Conservation (phyloP, 345 rosid genomes). For the Lepidium africanum region DNA sequence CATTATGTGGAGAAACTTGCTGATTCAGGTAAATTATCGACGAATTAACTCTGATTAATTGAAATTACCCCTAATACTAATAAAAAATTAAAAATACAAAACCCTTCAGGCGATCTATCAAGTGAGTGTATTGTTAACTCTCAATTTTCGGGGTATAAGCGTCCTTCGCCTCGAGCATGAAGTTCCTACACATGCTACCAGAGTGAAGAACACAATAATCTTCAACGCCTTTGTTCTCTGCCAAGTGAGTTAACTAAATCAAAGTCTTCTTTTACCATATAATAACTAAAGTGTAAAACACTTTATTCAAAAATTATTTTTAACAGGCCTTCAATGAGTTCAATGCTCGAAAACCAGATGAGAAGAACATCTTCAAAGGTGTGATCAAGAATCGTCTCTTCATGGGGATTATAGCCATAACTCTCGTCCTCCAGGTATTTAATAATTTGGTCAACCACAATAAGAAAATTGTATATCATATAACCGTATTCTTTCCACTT, state of each 20-base stretch:
- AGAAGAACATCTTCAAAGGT: conserved; percentile 66
- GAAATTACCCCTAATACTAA: background rate
- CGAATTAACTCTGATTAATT: background rate
- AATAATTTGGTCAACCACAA: background rate
- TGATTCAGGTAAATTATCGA: conserved; percentile 56
- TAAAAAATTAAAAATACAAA: background rate
- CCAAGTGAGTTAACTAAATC: conserved; percentile 50
- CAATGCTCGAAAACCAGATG: conserved; percentile 93
- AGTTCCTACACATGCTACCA: conserved; percentile 36
- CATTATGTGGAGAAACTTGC: conserved; percentile 97
- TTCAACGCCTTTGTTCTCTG: conserved; percentile 89
- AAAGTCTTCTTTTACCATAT: background rate
- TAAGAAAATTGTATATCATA: background rate
- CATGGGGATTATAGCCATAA: conserved; percentile 63
- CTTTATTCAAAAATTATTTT: background rate
- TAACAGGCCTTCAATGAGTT: conserved; percentile 83
- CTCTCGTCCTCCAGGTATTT: conserved; percentile 76
- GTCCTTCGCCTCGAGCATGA: conserved; percentile 46
- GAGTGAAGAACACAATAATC: conserved; percentile 74
- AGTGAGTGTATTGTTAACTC: conserved; percentile 60
- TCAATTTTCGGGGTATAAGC: conserved; percentile 59
- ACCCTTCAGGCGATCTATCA: conserved; percentile 66
- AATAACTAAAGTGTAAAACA: background rate
- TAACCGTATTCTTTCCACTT: background rate
- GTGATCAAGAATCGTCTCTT: conserved; percentile 66